Evolutionary conservation across 768 basidiomycete genomes (phyloP), one percentile per base, ranked within the genome.

Genomic region (Boletellus ananiceps): DNA sequence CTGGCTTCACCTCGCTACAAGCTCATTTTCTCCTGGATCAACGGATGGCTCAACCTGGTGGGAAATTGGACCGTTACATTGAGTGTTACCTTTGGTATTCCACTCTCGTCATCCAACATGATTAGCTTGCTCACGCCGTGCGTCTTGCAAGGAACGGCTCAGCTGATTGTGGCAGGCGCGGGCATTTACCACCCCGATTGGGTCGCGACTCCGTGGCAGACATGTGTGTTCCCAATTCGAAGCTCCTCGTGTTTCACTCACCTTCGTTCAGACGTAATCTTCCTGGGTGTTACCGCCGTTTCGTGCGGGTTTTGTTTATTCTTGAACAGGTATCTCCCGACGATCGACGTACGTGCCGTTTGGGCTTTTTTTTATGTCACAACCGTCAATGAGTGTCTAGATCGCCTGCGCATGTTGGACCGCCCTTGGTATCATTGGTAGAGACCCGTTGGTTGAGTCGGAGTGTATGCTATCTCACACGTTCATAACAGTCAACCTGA

Each of bases 51-150:
- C 15, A 81, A 79, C 2, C 70, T 83, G 57, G 81, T 83, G 25
- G 84, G 84, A 21, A 80, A 83, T 13, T 86, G 83, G 82, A 85
- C 79, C 0, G 73, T 81, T 49, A 77, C 80, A n/a, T 58, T 84
- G 33, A 83, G 82, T 9, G 83, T 83, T 6, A 81, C 77, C 4
- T 86, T 86, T 57, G 81, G 80, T 63, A 49, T 18, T 33, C 29
- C 1, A 27, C 18, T 2, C 0, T 32, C 29, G n/a, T 27, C 23
- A 16, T 16, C 31, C 12, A 9, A 8, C 25, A 34, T 13, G 33
- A 1, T 4, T 3, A 32, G 7, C 1, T 37, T 5, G 6, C 50
- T 46, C 34, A 51, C n/a, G 36, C 11, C 6, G 0, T 21, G 2
- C 23, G 9, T 39, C 15, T 14, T 15, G 6, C 41, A 70, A 78